These are phyloP conservation scores for Rhodosporidiobolus sp. DNA, from an alignment of 768 basidiomycete species.

Conservation along the genomic window DNA sequence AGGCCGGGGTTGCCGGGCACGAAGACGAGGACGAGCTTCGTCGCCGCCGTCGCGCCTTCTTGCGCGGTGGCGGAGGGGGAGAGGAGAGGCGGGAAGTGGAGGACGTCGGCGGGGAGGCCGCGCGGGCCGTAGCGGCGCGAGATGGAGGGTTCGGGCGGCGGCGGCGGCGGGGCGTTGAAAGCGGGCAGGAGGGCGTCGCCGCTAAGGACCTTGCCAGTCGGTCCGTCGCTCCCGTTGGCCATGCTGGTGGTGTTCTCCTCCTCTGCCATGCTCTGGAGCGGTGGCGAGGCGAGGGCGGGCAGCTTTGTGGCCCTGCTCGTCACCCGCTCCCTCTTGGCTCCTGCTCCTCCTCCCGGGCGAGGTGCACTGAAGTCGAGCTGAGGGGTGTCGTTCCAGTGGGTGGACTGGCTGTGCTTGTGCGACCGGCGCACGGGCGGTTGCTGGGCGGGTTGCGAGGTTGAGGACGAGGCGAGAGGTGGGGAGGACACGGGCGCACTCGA, in stretches of 20 bases:
- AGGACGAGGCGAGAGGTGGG: background rate
- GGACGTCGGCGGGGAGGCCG: slow-evolving; percentile 14
- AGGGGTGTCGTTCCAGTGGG: slow-evolving; percentile 1
- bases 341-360: too few species aligned
- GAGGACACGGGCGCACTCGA: background rate
- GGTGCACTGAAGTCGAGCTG: too few species aligned
- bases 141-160: slow-evolving; percentile 8
- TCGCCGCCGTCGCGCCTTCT: background rate
- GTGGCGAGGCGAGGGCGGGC: too few species aligned
- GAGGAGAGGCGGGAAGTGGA: background rate
- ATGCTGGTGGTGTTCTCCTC: too few species aligned
- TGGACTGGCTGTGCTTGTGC: background rate
- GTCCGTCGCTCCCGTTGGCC: too few species aligned
- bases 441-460: background rate
- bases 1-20: slow-evolving; percentile 60
- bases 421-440: background rate
- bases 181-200: slow-evolving; percentile 10
- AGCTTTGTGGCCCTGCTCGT: too few species aligned
- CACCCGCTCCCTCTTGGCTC: too few species aligned
- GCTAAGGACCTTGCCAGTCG: too few species aligned
- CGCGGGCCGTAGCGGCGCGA: slow-evolving; percentile 9
- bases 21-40: slow-evolving; percentile 32
- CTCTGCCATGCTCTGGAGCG: too few species aligned
- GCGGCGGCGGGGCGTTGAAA: slow-evolving; percentile 11
- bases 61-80: background rate